Evolutionary conservation across 2,329 filamentous ascomycete species (phyloP).

Genomic region (Fusarium illudens): DNA sequence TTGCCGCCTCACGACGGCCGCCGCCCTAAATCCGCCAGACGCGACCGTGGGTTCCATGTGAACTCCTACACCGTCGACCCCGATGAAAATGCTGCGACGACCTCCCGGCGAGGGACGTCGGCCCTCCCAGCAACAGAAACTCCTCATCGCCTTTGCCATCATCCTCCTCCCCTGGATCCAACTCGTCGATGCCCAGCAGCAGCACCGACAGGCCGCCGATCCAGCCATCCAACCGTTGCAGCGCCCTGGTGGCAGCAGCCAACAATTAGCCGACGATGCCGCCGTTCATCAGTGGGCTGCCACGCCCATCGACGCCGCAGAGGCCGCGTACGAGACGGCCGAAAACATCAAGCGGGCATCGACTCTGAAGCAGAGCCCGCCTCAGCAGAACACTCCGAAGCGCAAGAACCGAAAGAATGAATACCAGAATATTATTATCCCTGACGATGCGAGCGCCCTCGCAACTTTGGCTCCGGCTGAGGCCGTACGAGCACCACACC

Average conservation of each 20-base stretch:
- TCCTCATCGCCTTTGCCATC: constrained; percentile 64
- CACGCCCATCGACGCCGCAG: constrained; percentile 43
- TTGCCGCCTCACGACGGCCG: constrained; percentile 24
- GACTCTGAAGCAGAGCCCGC: constrained; percentile 40
- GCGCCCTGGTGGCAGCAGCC: constrained; percentile 38
- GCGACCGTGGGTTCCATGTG: constrained; percentile 38
- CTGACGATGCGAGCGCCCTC: constrained; percentile 89
- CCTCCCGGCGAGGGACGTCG: constrained; percentile 66
- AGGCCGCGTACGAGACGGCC: constrained; percentile 41
- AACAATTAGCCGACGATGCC: constrained; percentile 42
- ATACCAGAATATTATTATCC: constrained; percentile 48
- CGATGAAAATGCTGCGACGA: constrained; percentile 67
- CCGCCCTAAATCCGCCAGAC: constrained; percentile 13
- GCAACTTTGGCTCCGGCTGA: constrained; percentile 96
- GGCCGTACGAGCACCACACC: constrained; percentile 90
- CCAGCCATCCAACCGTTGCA: constrained; percentile 31
- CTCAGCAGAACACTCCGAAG: constrained; percentile 36
- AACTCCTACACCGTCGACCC: constrained; percentile 23
- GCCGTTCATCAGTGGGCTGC: constrained; percentile 44
- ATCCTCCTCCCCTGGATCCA: constrained; percentile 64
- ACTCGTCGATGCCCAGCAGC: constrained; percentile 71
- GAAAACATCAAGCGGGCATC: constrained; percentile 40
- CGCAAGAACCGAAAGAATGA: constrained; percentile 46
- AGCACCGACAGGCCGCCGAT: constrained; percentile 54
- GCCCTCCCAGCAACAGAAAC: constrained; percentile 56